Percentiles rank a stretch among this genome's conserved stretches.
phyloP scores from a whole-genome alignment of 2,329 filamentous ascomycete species.

The Monosporascus sp. region DNA sequence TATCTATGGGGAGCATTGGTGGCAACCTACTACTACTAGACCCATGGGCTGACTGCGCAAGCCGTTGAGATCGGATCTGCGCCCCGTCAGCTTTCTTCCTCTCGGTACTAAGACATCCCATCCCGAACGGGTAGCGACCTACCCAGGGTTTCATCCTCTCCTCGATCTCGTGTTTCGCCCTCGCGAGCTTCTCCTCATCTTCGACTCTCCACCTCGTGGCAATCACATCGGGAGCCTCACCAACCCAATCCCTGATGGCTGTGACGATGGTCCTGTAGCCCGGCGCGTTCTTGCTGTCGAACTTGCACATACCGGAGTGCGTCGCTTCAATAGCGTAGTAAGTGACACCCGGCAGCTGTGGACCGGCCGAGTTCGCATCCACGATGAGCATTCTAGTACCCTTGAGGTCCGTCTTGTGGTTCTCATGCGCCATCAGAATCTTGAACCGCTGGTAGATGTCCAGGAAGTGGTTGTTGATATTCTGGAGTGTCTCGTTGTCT shows the following conservation, averaged over 20 bases:
- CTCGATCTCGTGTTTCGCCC: constrained; percentile 38
- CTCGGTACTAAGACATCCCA: not conserved
- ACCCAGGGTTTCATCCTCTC: constrained; percentile 41
- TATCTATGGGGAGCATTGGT: constrained; percentile 17
- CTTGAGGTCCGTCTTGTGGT: constrained; percentile 64
- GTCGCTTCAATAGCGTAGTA: constrained; percentile 57
- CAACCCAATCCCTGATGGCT: constrained; percentile 46
- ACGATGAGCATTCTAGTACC: constrained; percentile 61
- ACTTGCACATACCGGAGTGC: constrained; percentile 37
- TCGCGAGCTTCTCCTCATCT: constrained; percentile 43
- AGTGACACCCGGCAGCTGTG: constrained; percentile 62
- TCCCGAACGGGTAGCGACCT: constrained; percentile 9
- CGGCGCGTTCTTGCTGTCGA: constrained; percentile 52
- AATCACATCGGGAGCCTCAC: constrained; percentile 50
- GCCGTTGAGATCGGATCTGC: constrained; percentile 24
- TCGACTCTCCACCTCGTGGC: constrained; percentile 56
- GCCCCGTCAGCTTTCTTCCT: constrained; percentile 1
- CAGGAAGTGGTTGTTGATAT: constrained; percentile 68
- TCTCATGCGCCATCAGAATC: constrained; percentile 74
- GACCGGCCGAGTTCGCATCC: constrained; percentile 63
- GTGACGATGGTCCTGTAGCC: constrained; percentile 54
- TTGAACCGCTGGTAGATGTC: constrained; percentile 66
- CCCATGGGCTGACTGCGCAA: constrained; percentile 19
- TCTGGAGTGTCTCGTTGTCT: constrained; percentile 68
- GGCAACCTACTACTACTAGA: constrained; percentile 25